Conservation (phyloP, 169 alveolate species). For the Plasmodium inui region DNA sequence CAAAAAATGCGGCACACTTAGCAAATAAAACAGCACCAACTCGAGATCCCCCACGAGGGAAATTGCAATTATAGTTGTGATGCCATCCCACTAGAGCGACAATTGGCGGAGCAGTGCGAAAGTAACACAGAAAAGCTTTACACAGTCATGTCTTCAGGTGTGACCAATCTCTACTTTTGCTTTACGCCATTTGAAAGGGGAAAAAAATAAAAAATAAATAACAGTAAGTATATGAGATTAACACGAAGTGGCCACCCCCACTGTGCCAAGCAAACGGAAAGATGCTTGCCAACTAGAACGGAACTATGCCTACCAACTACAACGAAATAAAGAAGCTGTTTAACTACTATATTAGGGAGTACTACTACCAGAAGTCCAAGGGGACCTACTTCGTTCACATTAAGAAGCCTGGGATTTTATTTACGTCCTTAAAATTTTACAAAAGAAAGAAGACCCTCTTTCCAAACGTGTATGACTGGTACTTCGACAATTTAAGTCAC, state of each 20-base stretch:
- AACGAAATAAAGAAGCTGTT: constrained; percentile 64
- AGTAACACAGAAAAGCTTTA: background rate
- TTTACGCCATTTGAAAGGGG: background rate
- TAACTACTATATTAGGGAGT: constrained; percentile 75
- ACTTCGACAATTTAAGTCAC: constrained; percentile 65
- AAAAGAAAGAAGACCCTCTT: constrained; percentile 59
- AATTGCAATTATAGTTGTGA: no score
- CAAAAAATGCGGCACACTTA: background rate
- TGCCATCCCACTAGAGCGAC: no score
- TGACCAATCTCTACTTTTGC: background rate
- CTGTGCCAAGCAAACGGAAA: background rate
- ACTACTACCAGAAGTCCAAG: constrained; percentile 74
- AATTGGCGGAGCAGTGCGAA: background rate
- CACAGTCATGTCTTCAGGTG: background rate
- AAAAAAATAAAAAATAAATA: background rate
- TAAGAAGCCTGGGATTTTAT: constrained; percentile 70
- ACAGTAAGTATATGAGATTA: background rate
- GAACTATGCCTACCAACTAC: constrained; percentile 54
- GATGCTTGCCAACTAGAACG: constrained; percentile 31
- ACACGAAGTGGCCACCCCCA: background rate
- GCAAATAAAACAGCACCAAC: no score
- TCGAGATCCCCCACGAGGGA: no score
- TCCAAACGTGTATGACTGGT: constrained; percentile 74
- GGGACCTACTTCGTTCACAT: constrained; percentile 73
- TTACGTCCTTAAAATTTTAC: constrained; percentile 72